phyloP scores from a whole-genome alignment of 164 flowering plant species.

The Taxillus chinensis region DNA sequence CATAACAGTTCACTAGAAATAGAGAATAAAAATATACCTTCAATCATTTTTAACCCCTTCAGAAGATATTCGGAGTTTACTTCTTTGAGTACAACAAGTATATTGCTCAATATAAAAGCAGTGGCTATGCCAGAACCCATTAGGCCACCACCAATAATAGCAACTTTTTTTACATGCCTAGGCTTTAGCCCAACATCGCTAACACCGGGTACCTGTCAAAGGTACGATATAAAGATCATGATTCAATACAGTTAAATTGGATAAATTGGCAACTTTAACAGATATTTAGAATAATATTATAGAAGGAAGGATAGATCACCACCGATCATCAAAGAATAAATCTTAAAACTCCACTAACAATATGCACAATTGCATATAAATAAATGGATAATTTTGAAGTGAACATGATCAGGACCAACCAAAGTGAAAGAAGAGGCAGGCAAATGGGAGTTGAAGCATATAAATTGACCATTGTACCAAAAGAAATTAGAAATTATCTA shows the following conservation, averaged over 20 bases:
- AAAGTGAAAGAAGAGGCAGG: not conserved
- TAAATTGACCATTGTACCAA: not conserved
- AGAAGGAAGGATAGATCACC: no score
- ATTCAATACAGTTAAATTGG: not conserved
- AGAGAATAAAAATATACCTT: slow-evolving; percentile 38
- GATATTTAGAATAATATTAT: no score
- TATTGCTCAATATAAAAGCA: slow-evolving; percentile 58
- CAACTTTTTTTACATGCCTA: slow-evolving; percentile 69
- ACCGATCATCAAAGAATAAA: no score
- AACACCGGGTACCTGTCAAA: slow-evolving; percentile 68
- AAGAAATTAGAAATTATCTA: not conserved
- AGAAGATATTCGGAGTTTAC: slow-evolving; percentile 65
- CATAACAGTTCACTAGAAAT: not conserved
- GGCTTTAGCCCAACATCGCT: slow-evolving; percentile 85
- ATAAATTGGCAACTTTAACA: not conserved
- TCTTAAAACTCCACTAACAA: no score
- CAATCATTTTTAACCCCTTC: slow-evolving; percentile 61
- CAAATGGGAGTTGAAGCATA: not conserved
- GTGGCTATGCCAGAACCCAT: slow-evolving; percentile 99
- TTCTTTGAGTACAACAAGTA: slow-evolving; percentile 77
- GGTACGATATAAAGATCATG: not conserved
- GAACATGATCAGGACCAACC: no score
- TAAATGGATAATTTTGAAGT: no score
- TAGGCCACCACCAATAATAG: slow-evolving; percentile 92
- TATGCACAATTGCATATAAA: no score